Base-by-base conservation (phyloP, 192 early-diverging fungal species). In the Martensiomyces pterosporus region DNA sequence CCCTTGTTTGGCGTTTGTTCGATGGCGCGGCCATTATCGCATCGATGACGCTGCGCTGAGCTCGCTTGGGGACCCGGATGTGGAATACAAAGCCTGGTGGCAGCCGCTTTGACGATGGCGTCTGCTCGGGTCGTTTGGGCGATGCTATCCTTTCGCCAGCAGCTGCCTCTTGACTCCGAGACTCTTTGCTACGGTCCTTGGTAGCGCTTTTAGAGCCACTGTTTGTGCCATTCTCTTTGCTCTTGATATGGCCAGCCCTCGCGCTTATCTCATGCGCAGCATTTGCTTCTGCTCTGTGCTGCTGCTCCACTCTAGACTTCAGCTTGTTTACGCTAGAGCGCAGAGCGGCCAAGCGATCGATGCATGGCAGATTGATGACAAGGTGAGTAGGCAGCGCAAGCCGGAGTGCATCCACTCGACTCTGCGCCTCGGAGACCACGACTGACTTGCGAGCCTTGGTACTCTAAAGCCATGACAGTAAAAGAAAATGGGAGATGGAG, bases 31-130 rank as follows among this genome's bases (percentile, higher is more conserved):
- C 16, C 0, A 54, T 6, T 27, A 62, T 56, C 9, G 50, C 67
- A 25, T 70, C 67, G 29, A 64, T 54, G 14, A 59, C 60, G 4
- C 37, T 43, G 16, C 45, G 60, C 24, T 60, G 67, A 8, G 56
- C 55, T 47, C 51, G 55, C 39, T 70, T 70, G 4, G 67, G 60
- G 23, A 70, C 51, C 19, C 43, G 49, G 39, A 70, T 42, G 1
- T 70, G 55, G 21, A 70, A 51, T 4, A 48, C 34, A 43, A 64
- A 46, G 23, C 18, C 47, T 23, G 53, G 15, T 25, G 13, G 44
- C 9, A 49, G 17, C 26, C 57, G 52, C 35, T 67, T 67, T 43
- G 39, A 53, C 12, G 35, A 1, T 44, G 36, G n/a, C n/a, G n/a
- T n/a, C n/a, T n/a, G n/a, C n/a, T n/a, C n/a, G n/a, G n/a, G n/a